phyloP scores from a whole-genome alignment of 1,139 yeast genomes.

The Scheffersomyces cryptocercus region DNA sequence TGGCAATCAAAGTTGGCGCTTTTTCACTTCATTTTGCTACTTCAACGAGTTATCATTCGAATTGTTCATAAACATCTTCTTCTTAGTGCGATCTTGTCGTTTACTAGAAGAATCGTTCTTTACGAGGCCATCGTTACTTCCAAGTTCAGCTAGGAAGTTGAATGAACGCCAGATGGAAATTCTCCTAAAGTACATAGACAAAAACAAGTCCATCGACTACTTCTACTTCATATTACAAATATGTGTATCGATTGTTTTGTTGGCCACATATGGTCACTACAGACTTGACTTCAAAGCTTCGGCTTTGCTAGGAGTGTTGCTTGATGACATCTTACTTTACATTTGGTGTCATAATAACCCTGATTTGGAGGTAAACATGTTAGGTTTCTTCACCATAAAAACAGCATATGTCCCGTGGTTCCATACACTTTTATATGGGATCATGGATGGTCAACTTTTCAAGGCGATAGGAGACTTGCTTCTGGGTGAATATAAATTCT shows the following conservation, averaged over 20 bases:
- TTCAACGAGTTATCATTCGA: constrained; percentile 29
- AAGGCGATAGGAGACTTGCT: not conserved
- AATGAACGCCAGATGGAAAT: constrained; percentile 14
- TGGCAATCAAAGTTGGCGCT: constrained; percentile 37
- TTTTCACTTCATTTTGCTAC: constrained; percentile 35
- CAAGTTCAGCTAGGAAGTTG: constrained; percentile 14
- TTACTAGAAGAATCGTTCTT: constrained; percentile 22
- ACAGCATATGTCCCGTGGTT: constrained; percentile 30
- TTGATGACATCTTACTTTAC: constrained; percentile 29
- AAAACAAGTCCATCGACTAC: constrained; percentile 29
- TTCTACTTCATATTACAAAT: constrained; percentile 29
- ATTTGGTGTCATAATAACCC: constrained; percentile 33
- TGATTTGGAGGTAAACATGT: constrained; percentile 20
- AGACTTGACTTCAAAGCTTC: constrained; percentile 13
- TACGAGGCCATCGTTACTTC: constrained; percentile 18
- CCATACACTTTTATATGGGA: constrained; percentile 20
- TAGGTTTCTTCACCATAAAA: constrained; percentile 28
- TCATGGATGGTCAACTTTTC: not conserved
- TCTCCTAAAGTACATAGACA: constrained; percentile 17
- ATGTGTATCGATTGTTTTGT: constrained; percentile 21
- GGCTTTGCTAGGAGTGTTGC: constrained; percentile 22
- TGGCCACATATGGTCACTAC: constrained; percentile 18
- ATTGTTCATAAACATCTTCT: constrained; percentile 20
- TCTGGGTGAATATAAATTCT: constrained; percentile 1
- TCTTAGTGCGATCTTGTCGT: constrained; percentile 16